A percentile compares a stretch with the other conserved stretches of the same genome.
Conservation (phyloP, 192 early-diverging fungal species). For the Podila clonocystis region DNA sequence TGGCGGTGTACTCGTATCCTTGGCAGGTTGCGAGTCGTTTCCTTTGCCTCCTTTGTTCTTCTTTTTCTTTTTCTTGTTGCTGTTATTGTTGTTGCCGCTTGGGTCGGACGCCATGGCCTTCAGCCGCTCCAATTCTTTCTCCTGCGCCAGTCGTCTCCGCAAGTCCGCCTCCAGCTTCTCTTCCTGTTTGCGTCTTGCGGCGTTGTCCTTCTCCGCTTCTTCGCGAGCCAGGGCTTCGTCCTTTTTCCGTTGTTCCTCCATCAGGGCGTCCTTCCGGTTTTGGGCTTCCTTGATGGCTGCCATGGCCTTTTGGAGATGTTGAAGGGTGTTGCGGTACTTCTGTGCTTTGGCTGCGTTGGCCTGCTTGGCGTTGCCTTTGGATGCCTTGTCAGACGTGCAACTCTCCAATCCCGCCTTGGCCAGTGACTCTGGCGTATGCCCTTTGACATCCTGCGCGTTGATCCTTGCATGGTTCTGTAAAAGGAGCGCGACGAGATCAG, state of each 20-base stretch:
- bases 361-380: slow-evolving; percentile 25
- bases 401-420: slow-evolving; percentile 40
- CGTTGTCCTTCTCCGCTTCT: slow-evolving; percentile 50
- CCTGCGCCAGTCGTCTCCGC: slow-evolving; percentile 41
- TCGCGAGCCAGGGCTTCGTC: slow-evolving; percentile 51
- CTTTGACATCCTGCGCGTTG: slow-evolving; percentile 42
- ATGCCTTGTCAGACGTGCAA: slow-evolving; percentile 26
- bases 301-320: slow-evolving; percentile 44
- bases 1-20: slow-evolving; percentile 2
- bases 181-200: slow-evolving; percentile 51
- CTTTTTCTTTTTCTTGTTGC: slow-evolving; percentile 25
- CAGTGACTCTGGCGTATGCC: slow-evolving; percentile 44
- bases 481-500: slow-evolving; percentile 38
- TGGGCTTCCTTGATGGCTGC: slow-evolving; percentile 37
- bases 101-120: slow-evolving; percentile 45
- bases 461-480: slow-evolving; percentile 47
- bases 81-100: slow-evolving; percentile 36
- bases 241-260: slow-evolving; percentile 62
- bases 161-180: slow-evolving; percentile 52
- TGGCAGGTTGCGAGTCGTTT: slow-evolving; percentile 1
- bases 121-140: slow-evolving; percentile 51
- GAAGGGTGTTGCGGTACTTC: slow-evolving; percentile 23
- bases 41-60: slow-evolving; percentile 32
- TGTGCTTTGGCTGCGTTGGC: slow-evolving; percentile 28
- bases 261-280: slow-evolving; percentile 65